Percentiles rank a stretch among this genome's conserved stretches.
Conservation (phyloP, 805 yeast genomes). For the Zygoascus ofunaensis region DNA sequence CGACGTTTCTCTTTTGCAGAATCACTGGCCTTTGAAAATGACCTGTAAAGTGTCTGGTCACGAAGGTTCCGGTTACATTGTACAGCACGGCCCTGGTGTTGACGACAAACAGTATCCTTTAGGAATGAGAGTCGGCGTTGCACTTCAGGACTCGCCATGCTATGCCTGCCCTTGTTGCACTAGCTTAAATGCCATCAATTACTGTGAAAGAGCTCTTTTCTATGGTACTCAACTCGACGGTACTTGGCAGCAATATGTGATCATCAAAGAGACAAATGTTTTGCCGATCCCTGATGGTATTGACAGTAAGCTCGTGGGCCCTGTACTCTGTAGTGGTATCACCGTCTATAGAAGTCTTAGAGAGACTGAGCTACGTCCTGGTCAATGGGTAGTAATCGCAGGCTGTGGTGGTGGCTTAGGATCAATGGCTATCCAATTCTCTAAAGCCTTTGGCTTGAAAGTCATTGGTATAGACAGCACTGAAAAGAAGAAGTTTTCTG, state of each 20-base stretch:
- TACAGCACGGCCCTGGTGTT: slow-evolving; percentile 20
- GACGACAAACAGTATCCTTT: slow-evolving; percentile 13
- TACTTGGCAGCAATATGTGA: slow-evolving; percentile 40
- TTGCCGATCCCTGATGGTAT: slow-evolving; percentile 35
- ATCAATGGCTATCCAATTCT: slow-evolving; percentile 49
- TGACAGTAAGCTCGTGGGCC: slow-evolving; percentile 30
- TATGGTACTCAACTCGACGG: slow-evolving; percentile 67
- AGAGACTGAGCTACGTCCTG: slow-evolving; percentile 41
- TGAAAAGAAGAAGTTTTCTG: slow-evolving; percentile 39
- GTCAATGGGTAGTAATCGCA: slow-evolving; percentile 50
- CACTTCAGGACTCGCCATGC: slow-evolving; percentile 18
- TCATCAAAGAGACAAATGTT: slow-evolving; percentile 37
- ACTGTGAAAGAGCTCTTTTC: slow-evolving; percentile 56
- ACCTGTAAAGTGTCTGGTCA: slow-evolving; percentile 22
- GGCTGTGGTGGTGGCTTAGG: slow-evolving; percentile 62
- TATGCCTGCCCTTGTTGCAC: slow-evolving; percentile 19
- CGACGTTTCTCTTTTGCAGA: slow-evolving; percentile 33
- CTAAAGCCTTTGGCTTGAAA: slow-evolving; percentile 48
- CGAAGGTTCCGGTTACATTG: slow-evolving; percentile 26
- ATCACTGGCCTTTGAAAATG: slow-evolving; percentile 31
- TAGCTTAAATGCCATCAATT: slow-evolving; percentile 31
- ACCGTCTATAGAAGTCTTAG: slow-evolving; percentile 54
- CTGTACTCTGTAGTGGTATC: slow-evolving; percentile 54
- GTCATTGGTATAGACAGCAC: slow-evolving; percentile 48
- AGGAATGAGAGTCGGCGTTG: slow-evolving; percentile 24